Evolutionary conservation across 192 early-diverging fungal genomes (phyloP), one percentile per base, ranked within the genome.

Genomic region (Martensiomyces pterosporus): DNA sequence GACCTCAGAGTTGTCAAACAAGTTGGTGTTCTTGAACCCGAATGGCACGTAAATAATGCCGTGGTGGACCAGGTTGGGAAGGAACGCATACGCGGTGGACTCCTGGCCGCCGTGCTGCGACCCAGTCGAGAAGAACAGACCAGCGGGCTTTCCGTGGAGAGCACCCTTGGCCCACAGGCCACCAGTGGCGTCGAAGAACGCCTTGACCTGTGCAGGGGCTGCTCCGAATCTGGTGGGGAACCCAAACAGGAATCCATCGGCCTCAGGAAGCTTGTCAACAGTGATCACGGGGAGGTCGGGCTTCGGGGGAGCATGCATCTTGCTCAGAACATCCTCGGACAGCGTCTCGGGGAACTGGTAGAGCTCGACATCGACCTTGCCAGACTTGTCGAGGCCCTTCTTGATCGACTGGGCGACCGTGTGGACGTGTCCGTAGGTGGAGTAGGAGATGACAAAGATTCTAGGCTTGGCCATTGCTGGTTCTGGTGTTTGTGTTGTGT

Each of bases 91-190:
- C 17, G 79, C 77, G 3, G 82, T 84, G 21, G 77, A 79, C 52
- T 88, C 84, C 66, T 84, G 81, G 10, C 85, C 85, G 38, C 84
- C 84, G 61, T 80, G 76, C 57, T 81, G 80, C 17, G 69, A 58
- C 3, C 67, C 75, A 6, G 83, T 84, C 13, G 84, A 81, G 22
- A 68, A 74, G 61, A 88, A 86, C 15, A 57, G 43, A 12, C 76
- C 84, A 3, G 69, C 86, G 54, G 71, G 73, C 74, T 86, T 88
- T 24, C 74, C 79, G 29, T 58, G 48, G 17, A 85, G 65, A 0
- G 75, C 70, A 12, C 6, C 29, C 29, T 32, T 32, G 29, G 29
- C 29, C 6, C 5, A 32, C 29, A 32, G 29, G 6, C 29, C 29
- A 12, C 29, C 29, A 12, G 29, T 32, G 6, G 29, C 5, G 29